Percentiles rank a stretch among this genome's conserved stretches.
phyloP scores from a whole-genome alignment of 768 basidiomycete genomes.

The Podaxis carcinomalis region DNA sequence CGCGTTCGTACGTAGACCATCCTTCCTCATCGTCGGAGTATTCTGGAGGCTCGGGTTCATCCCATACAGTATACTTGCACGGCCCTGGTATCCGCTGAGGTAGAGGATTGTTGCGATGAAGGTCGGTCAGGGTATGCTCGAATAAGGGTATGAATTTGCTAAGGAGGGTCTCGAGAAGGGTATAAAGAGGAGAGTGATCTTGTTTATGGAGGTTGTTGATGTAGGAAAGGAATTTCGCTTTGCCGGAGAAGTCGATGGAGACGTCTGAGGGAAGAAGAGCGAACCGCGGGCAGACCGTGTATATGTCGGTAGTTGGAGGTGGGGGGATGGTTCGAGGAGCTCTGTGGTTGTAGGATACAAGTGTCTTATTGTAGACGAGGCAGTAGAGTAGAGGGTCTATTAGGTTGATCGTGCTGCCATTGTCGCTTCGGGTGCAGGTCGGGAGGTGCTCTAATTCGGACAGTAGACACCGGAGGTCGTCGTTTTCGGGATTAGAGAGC shows the following conservation, averaged over 20 bases:
- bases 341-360: constrained; percentile 24
- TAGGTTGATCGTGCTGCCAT: constrained; percentile 22
- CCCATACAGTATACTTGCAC: constrained; percentile 39
- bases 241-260: constrained; percentile 26
- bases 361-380: constrained; percentile 36
- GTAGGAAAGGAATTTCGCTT: constrained; percentile 38
- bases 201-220: constrained; percentile 49
- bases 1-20: constrained; percentile 37
- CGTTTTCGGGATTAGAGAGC: constrained; percentile 13
- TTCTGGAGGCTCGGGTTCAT: constrained; percentile 46
- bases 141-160: constrained; percentile 41
- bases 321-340: constrained; percentile 22
- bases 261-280: constrained; percentile 43
- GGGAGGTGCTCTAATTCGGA: background rate
- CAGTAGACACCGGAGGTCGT: background rate
- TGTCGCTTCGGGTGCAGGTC: constrained; percentile 12
- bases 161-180: constrained; percentile 28
- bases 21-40: constrained; percentile 46
- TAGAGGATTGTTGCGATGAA: constrained; percentile 45
- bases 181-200: constrained; percentile 24
- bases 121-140: constrained; percentile 47
- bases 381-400: constrained; percentile 37
- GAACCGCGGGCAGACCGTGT: constrained; percentile 35
- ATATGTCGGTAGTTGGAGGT: constrained; percentile 27
- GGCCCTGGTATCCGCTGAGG: constrained; percentile 36